Base-by-base conservation (phyloP, 257 asterid genomes). In the Solanum appendiculatum region DNA sequence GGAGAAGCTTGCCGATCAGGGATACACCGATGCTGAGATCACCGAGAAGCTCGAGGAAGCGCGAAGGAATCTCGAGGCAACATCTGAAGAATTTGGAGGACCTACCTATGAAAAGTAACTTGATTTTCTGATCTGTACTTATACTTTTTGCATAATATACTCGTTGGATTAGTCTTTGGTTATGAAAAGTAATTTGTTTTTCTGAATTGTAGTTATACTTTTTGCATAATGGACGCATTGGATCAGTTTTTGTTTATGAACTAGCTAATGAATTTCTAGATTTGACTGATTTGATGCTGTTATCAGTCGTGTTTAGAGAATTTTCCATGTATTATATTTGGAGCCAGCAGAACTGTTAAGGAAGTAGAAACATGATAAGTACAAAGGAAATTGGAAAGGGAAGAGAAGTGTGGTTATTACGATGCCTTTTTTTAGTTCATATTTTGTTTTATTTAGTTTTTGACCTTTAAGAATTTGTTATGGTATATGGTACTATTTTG, bases 1-100 rank as follows among this genome's bases (percentile, higher is more conserved):
- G 90, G 98, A 95, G 74, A 93, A 92, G 90, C 88, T 97, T 82
- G 31, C 63, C 4, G 98, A 97, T 75, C 98, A 93, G 88, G 99
- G 98, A 0, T 96, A 91, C 63, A 92, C 99, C 0, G 98, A 94
- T 36, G 90, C 91, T 10, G 99, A 96, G 92, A 88, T 97, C 56
- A 90, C 93, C 5, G 96, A 95, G 88, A 97, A 91, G 93, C 92
- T 95, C 7, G 93, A 90, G 7, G 96, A 93, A 86, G 95, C 94
- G 31, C 92, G 98, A 77, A 77, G 86, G 78, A 88, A 92, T 54
- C 93, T 97, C 5, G 98, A 94, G 91, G 89, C 89, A 23, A 21
- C 91, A 0, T 92, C 91, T 72, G 97, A 90, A 51, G 95, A 78
- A n/a, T 96, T 90, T 36, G 95, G 95, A 6, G 96, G 89, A 40